Percentiles rank a stretch among this genome's conserved stretches.
These are phyloP conservation scores for Komagataella pastoris DNA, from an alignment of 805 yeast species.

Conservation along the genomic window DNA sequence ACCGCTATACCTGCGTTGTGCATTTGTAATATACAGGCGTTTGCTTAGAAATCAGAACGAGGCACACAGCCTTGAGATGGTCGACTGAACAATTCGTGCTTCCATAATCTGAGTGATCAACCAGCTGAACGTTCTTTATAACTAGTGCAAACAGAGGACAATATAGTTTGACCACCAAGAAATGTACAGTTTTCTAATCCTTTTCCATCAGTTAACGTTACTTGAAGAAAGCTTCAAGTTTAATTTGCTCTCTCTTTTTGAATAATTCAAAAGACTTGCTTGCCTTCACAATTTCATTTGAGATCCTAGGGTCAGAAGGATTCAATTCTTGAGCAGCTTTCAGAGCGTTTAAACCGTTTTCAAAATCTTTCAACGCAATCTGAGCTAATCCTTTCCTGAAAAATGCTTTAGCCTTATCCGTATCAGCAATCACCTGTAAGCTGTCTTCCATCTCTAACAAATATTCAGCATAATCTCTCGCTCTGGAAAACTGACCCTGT, in stretches of 20 bases:
- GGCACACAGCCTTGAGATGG: too few species aligned
- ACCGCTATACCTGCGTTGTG: too few species aligned
- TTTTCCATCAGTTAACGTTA: too few species aligned
- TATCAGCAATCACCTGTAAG: slow-evolving; percentile 7
- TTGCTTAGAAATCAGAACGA: too few species aligned
- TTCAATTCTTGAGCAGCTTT: slow-evolving; percentile 26
- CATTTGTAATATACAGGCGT: too few species aligned
- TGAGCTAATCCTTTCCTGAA: slow-evolving; percentile 35
- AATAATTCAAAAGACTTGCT: slow-evolving; percentile 25
- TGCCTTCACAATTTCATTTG: slow-evolving; percentile 26
- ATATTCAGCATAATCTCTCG: slow-evolving; percentile 41
- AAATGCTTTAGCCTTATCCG: slow-evolving; percentile 44
- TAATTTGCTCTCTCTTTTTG: slow-evolving; percentile 30
- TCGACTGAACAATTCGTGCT: too few species aligned
- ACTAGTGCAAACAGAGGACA: too few species aligned
- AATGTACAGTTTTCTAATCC: too few species aligned
- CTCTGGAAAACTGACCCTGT: slow-evolving; percentile 29
- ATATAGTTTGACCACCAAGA: too few species aligned
- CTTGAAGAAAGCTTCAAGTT: background rate
- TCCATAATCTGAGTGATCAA: too few species aligned
- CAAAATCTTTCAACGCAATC: slow-evolving; percentile 27
- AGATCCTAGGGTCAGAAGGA: slow-evolving; percentile 37
- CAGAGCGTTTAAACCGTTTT: slow-evolving; percentile 35
- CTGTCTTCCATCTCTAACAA: slow-evolving; percentile 34
- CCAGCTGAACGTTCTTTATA: too few species aligned